Conservation (phyloP, 2,329 filamentous ascomycete species). For the Akanthomyces lecanii region DNA sequence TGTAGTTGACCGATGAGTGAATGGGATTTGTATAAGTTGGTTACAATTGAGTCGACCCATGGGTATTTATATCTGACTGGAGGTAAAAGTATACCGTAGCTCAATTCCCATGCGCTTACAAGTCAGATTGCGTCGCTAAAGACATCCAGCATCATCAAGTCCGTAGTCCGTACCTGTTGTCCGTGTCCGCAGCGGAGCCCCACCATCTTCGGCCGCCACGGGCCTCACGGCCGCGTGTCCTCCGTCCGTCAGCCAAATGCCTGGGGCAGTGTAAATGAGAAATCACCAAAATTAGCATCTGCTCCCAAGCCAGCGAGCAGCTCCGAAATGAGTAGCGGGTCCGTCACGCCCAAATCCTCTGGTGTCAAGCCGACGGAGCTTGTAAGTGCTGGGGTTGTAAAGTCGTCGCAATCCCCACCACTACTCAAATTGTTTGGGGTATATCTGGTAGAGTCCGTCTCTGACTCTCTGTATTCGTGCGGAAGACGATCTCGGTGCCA, state of each 20-base stretch:
- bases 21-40: not conserved
- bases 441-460: too few species aligned
- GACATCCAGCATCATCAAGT: not conserved
- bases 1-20: not conserved
- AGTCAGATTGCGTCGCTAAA: not conserved
- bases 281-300: slow-evolving; percentile 1
- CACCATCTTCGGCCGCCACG: too few species aligned
- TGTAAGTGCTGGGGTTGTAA: too few species aligned
- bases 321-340: not conserved
- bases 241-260: not conserved
- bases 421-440: too few species aligned
- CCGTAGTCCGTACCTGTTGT: slow-evolving; percentile 11
- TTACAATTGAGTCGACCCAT: too few species aligned
- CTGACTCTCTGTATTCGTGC: not conserved
- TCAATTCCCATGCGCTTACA: not conserved
- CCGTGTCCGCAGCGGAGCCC: slow-evolving; percentile 19
- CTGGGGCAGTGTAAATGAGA: not conserved
- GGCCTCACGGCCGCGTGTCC: too few species aligned
- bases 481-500: not conserved
- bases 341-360: too few species aligned
- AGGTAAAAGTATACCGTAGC: not conserved
- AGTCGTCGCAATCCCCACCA: too few species aligned
- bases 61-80: not conserved
- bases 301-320: not conserved
- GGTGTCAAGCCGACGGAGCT: too few species aligned